phyloP scores from a whole-genome alignment of 768 basidiomycete species.

The Kwoniella sp. region DNA sequence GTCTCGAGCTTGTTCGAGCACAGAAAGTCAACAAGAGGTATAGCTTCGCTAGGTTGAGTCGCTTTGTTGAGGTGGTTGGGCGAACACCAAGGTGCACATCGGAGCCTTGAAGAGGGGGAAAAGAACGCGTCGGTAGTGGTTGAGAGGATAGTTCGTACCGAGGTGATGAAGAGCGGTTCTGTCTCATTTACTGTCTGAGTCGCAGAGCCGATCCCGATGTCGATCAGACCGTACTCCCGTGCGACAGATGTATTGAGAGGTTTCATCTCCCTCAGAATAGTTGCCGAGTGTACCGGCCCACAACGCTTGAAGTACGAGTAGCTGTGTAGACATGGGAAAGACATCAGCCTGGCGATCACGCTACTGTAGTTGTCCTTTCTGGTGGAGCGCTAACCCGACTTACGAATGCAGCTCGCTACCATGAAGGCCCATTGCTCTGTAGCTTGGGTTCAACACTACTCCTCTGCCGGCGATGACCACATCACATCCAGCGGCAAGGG shows the following conservation, averaged over 20 bases:
- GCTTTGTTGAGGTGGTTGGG: constrained; percentile 4
- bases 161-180: constrained; percentile 20
- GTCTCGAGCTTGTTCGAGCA: constrained; percentile 23
- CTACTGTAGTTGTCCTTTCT: too few species aligned
- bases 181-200: constrained; percentile 21
- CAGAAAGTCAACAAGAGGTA: constrained; percentile 20
- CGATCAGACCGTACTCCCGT: constrained; percentile 32
- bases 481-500: constrained; percentile 48
- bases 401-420: constrained; percentile 52
- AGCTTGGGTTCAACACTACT: constrained; percentile 49
- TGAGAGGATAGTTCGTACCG: constrained; percentile 16
- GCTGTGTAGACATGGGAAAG: constrained; percentile 23
- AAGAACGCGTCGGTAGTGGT: constrained; percentile 12
- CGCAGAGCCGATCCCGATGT: constrained; percentile 34
- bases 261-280: constrained; percentile 38
- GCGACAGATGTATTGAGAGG: constrained; percentile 33
- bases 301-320: constrained; percentile 43
- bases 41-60: not conserved
- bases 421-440: constrained; percentile 48
- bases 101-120: constrained; percentile 11
- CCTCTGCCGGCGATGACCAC: constrained; percentile 33
- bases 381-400: constrained; percentile 17
- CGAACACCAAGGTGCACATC: constrained; percentile 37
- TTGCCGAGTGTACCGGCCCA: constrained; percentile 26
- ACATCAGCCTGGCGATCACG: not conserved